Evolutionary conservation across 768 basidiomycete genomes (phyloP), one percentile per base, ranked within the genome.

Genomic region (Phanerochaete carnosa): DNA sequence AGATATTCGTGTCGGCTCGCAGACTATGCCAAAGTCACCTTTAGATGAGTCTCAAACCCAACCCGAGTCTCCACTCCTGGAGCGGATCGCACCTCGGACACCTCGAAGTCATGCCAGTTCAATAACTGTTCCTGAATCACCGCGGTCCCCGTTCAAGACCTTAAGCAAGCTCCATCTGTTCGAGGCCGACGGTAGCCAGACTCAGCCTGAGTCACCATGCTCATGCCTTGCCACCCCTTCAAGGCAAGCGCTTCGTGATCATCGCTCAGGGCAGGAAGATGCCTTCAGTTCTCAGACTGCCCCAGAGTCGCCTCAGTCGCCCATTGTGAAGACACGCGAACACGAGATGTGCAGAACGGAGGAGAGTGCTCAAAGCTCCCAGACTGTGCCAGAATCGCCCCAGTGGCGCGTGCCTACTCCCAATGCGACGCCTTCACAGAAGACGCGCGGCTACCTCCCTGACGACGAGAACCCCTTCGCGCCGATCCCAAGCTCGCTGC

Each of bases 251-350:
- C n/a, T 25, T 7, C 39, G 19, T 19, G 16, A 7, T 13, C 15
- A 50, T 5, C 22, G 23, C 8, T 5, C n/a, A 5, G 7, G 16
- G 30, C 8, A 50, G n/a, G 25, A 50, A 3, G 30, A 50, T 5
- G 30, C 22, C 11, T 12, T 26, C 11, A 55, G 53, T 45, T 52
- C 57, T 1, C 57, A 58, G 57, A 59, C 58, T 23, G 62, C 49
- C 35, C 58, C 58, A 2, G 58, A 63, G 53, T 55, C 58, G 2
- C 50, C 57, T 13, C 54, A 57, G 39, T 63, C 15, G 51, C 29
- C n/a, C 4, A 43, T 50, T 35, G 56, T 60, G 45, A 45, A 32
- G 22, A n/a, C n/a, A n/a, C 55, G 51, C 30, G 19, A 35, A 58
- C 26, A 49, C 57, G 54, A 30, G 30, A 35, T 23, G 22, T 11